Evolutionary conservation across 345 rosid species (phyloP).

Genomic region (Populus simonii): DNA sequence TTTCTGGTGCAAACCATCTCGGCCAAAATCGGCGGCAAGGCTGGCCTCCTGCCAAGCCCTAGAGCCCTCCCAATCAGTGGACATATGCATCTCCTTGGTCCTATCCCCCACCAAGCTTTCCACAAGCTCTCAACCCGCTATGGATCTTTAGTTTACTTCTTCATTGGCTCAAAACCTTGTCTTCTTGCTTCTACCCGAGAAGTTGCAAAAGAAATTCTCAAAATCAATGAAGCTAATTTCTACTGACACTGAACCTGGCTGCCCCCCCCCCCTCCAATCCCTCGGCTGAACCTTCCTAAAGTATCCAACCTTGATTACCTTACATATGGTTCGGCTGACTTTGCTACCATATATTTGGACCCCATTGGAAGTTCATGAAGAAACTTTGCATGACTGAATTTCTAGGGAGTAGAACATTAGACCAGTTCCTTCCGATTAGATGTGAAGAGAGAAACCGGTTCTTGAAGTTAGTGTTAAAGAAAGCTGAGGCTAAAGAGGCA

Average conservation of each 20-base stretch:
- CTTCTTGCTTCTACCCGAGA: conserved; percentile 54
- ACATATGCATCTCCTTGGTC: conserved; percentile 64
- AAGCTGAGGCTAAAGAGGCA: conserved; percentile 37
- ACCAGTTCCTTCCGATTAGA: conserved; percentile 43
- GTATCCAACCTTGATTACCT: conserved; percentile 57
- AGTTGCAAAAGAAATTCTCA: conserved; percentile 58
- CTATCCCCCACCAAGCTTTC: conserved; percentile 59
- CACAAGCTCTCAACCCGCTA: conserved; percentile 54
- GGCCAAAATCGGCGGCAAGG: background rate
- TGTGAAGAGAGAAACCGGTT: conserved; percentile 43
- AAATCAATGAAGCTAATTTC: conserved; percentile 54
- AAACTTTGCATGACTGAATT: conserved; percentile 65
- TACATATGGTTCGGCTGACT: conserved; percentile 72
- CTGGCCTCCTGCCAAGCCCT: conserved; percentile 59
- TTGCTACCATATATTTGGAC: conserved; percentile 60
- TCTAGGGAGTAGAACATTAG: conserved; percentile 48
- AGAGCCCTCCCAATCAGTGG: conserved; percentile 60
- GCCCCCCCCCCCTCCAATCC: too few species aligned
- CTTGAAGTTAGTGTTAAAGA: conserved; percentile 31
- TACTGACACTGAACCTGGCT: too few species aligned
- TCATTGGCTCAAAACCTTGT: conserved; percentile 65
- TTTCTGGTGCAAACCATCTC: conserved; percentile 23
- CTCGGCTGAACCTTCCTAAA: conserved; percentile 54
- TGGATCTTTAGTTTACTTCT: conserved; percentile 64
- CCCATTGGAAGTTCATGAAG: conserved; percentile 79